Evolutionary conservation across 257 asterid species (phyloP), one percentile per base, ranked within the genome.

Genomic region (Osmanthus fragrans): DNA sequence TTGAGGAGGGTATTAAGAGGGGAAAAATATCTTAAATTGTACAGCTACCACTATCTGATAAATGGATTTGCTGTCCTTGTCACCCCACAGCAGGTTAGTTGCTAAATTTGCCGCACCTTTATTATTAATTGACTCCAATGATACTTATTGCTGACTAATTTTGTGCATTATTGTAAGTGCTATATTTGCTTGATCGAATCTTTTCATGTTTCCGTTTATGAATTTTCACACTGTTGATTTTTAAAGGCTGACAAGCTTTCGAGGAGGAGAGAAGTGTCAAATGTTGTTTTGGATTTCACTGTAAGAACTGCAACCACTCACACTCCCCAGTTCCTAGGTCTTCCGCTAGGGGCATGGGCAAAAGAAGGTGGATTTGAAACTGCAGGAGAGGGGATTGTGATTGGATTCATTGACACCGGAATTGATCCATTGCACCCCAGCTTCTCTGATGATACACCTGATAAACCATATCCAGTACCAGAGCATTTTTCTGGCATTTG

Each of bases 321-420:
- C 80, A 96, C 99, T 33, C 99, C 99, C 4, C 94, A 93, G 82
- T 96, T 96, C 82, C 92, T 93, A 66, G 99, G 98, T 78, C 90
- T 96, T 65, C 98, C 98, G 7, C 87, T 89, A 69, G 99, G 99
- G 58, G 99, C 99, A 29, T 96, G 99, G 99, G 92, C 88, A 25
- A 86, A 86, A 86, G 94, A 92, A 77, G 99, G 99, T 37, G 99
- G 99, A 54, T 87, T 84, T 76, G 94, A 88, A 82, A 87, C 86
- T 37, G 99, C 99, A 19, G 99, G 99, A 73, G 98, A 92, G 88
- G 97, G 98, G 79, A 45, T 96, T 49, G 99, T 96, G 77, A 92
- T 96, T 73, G 99, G 98, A 74, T 87, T 96, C 76, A 80, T 96
- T 10, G 99, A 96, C 85, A 93, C 99, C 3, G 99, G 99, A 73